A percentile compares a stretch with the other conserved stretches of the same genome.
Evolutionary conservation across 495 filamentous ascomycete species (phyloP).

Genomic region (Annulohypoxylon nitens): DNA sequence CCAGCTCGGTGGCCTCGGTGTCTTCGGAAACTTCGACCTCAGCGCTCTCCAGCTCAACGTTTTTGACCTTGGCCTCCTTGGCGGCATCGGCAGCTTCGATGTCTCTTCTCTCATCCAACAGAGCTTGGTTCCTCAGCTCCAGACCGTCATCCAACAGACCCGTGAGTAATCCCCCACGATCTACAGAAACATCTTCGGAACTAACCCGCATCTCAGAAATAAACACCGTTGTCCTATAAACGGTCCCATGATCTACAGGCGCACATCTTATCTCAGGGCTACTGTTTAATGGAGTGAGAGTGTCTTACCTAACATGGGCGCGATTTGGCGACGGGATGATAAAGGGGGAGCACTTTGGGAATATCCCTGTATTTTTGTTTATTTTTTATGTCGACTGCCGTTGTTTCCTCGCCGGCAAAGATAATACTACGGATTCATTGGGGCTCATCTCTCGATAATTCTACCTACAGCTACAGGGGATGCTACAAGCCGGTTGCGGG

Average conservation of each 20-base stretch:
- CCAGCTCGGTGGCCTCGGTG: slow-evolving; percentile 57
- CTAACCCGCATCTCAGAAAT: slow-evolving; percentile 33
- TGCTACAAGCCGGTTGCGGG: slow-evolving; percentile 38
- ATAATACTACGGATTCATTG: slow-evolving; percentile 34
- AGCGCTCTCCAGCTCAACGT: slow-evolving; percentile 53
- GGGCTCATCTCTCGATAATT: slow-evolving; percentile 18
- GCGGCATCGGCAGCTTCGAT: slow-evolving; percentile 55
- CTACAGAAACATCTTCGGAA: too few species aligned
- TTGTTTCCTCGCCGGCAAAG: slow-evolving; percentile 33
- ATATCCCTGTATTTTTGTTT: slow-evolving; percentile 31
- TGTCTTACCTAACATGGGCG: slow-evolving; percentile 18
- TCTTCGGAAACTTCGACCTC: slow-evolving; percentile 62
- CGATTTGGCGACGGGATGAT: neutral
- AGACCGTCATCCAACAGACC: slow-evolving; percentile 53
- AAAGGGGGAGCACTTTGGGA: slow-evolving; percentile 1
- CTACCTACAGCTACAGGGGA: slow-evolving; percentile 25
- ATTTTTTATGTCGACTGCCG: slow-evolving; percentile 35
- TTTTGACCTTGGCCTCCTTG: slow-evolving; percentile 58
- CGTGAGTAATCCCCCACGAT: slow-evolving; percentile 18
- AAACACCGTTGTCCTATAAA: slow-evolving; percentile 36
- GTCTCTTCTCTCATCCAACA: slow-evolving; percentile 55
- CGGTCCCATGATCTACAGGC: neutral
- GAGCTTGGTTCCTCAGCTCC: slow-evolving; percentile 54
- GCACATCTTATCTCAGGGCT: slow-evolving; percentile 24
- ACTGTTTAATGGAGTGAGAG: slow-evolving; percentile 21